Base-by-base conservation (phyloP, 345 rosid genomes). In the Pugionium dolabratum region DNA sequence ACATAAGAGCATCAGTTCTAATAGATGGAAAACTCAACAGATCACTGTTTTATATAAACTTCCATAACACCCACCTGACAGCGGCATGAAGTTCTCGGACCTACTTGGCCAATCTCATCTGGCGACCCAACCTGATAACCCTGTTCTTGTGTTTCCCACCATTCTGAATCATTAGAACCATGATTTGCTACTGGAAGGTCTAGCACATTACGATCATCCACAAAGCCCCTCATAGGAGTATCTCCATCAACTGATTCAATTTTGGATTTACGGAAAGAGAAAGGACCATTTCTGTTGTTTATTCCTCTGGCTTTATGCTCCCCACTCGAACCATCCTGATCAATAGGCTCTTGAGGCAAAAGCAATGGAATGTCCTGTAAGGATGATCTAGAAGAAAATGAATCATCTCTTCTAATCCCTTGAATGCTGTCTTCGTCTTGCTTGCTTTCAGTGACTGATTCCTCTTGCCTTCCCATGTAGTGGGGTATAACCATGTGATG, bases 401-500 rank as follows among this genome's bases (percentile, higher is more conserved):
- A 91, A 73, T 86, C 89, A 49, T 79, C 84, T 77, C 93, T 80
- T 72, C 67, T 81, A 5, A 86, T 76, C 69, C 76, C 83, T 63
- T 67, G 61, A 62, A 36, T 26, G 61, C 71, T 65, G 44, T 77
- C 81, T 66, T 84, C 90, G 45, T 53, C 67, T 50, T 71, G 76
- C 77, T 83, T 75, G 59, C 59, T 44, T 66, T 83, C 82, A 59
- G 61, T 54, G 68, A 81, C 88, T 62, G 73, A 66, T 54, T 76
- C 89, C 63, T 61, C 78, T 71, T 76, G 79, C 75, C 74, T 80
- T 62, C 94, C 96, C 96, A 85, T 74, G 74, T 89, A 95, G 77
- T 89, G 98, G 41, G 98, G 99, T 71, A 91, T 91, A 72, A 95
- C 97, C 99, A 91, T 91, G 79, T 95, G 93, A 49, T 95, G 98